These are phyloP conservation scores for Ochromonas danica DNA, from an alignment of 108 stramenopile species.

Conservation along the genomic window DNA sequence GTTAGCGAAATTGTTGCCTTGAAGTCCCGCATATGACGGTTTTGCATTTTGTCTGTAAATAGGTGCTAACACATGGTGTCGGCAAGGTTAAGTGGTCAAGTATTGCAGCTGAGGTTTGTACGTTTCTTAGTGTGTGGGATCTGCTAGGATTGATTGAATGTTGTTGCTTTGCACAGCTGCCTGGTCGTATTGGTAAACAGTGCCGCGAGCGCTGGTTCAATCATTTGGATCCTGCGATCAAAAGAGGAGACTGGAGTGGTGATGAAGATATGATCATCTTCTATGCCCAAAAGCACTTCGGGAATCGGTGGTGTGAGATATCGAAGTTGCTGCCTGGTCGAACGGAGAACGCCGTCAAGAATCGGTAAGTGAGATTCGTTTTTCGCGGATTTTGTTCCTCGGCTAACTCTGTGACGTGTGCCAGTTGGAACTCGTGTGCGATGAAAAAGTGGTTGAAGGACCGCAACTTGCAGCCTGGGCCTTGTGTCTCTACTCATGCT, in stretches of 20 bases:
- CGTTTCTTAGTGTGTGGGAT: background rate
- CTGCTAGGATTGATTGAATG: background rate
- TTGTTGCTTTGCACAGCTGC: constrained; percentile 8
- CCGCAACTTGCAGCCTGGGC: background rate
- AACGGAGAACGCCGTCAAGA: constrained; percentile 35
- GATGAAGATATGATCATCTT: constrained; percentile 75
- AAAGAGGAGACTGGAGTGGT: constrained; percentile 78
- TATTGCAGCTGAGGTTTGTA: constrained; percentile 40
- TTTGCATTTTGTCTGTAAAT: background rate
- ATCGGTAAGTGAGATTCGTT: background rate
- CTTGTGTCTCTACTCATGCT: background rate
- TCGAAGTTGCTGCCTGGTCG: constrained; percentile 34
- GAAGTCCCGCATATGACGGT: background rate
- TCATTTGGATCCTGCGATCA: constrained; percentile 82
- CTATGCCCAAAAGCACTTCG: constrained; percentile 52
- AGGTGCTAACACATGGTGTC: constrained; percentile 47
- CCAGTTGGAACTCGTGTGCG: constrained; percentile 31
- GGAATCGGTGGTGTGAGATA: constrained; percentile 36
- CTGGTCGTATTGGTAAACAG: constrained; percentile 93
- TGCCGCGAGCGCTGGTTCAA: constrained; percentile 96
- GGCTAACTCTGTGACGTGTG: background rate
- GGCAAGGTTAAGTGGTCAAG: constrained; percentile 57
- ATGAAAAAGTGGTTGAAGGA: constrained; percentile 33
- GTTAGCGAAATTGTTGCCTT: background rate
- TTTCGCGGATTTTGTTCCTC: background rate